phyloP scores from a whole-genome alignment of 2,329 filamentous ascomycete species.

The Bipolaris sorokiniana region DNA sequence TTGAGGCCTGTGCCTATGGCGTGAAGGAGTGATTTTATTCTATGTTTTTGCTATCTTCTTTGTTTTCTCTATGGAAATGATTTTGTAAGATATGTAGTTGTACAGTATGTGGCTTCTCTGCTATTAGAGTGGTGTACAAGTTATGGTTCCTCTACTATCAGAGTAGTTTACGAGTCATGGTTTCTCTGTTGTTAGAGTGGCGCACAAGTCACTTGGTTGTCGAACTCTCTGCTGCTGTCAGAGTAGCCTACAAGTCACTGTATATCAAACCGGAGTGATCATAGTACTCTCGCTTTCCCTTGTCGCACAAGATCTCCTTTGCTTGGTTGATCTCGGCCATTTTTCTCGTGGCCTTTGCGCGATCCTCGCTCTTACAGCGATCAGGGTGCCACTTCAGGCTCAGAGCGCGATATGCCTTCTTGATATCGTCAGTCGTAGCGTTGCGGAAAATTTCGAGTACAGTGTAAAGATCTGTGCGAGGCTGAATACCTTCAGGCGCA shows the following conservation, averaged over 20 bases:
- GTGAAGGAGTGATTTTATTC: constrained; percentile 13
- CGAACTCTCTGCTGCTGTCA: no score
- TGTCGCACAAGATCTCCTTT: constrained; percentile 24
- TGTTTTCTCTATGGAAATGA: background rate
- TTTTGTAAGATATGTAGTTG: background rate
- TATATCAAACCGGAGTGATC: constrained; percentile 20
- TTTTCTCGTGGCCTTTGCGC: constrained; percentile 23
- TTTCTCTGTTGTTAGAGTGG: no score
- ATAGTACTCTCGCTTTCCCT: constrained; percentile 20
- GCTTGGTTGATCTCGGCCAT: constrained; percentile 35
- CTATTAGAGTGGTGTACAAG: no score
- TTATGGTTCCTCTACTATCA: no score
- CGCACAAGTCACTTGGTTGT: no score
- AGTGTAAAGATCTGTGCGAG: constrained; percentile 71
- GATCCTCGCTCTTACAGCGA: constrained; percentile 17
- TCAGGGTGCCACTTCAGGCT: constrained; percentile 97
- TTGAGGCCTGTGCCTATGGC: constrained; percentile 62
- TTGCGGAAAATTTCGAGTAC: constrained; percentile 78
- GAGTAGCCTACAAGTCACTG: no score
- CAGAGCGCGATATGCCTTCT: constrained; percentile 92
- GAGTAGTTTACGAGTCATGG: no score
- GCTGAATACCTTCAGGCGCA: background rate
- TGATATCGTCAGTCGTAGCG: constrained; percentile 81
- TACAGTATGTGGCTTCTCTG: background rate
- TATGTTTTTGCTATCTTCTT: no score